These are phyloP conservation scores for Zygosaccharomyces pseudobailii DNA, from an alignment of 1,139 yeast species.

Conservation along the genomic window DNA sequence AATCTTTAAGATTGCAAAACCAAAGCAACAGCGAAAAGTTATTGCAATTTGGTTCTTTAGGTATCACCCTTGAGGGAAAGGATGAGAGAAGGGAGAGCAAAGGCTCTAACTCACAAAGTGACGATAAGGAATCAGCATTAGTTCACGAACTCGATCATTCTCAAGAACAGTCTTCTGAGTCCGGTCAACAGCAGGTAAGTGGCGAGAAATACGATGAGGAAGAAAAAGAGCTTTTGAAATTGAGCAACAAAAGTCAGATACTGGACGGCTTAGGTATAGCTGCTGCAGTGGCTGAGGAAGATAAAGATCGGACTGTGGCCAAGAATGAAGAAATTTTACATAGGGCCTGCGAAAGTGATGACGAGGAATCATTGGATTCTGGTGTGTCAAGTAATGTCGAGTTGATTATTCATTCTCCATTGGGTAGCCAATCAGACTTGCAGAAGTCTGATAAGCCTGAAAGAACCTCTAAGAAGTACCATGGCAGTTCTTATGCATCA, in stretches of 20 bases:
- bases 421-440: not conserved
- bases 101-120: not conserved
- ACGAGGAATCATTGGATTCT: slow-evolving; percentile 12
- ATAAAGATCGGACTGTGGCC: not conserved
- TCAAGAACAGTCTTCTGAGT: slow-evolving; percentile 14
- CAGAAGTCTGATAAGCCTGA: not conserved
- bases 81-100: not conserved
- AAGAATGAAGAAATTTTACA: not conserved
- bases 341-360: slow-evolving; percentile 3
- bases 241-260: slow-evolving; percentile 10
- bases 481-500: not conserved
- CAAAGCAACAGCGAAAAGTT: slow-evolving; percentile 10
- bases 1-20: slow-evolving; percentile 12
- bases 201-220: slow-evolving; percentile 12
- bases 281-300: slow-evolving; percentile 2
- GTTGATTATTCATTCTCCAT: slow-evolving; percentile 21
- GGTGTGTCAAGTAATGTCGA: slow-evolving; percentile 21
- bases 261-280: slow-evolving; percentile 9
- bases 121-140: slow-evolving; percentile 7
- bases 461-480: not conserved
- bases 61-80: slow-evolving; percentile 21
- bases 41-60: slow-evolving; percentile 24
- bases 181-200: slow-evolving; percentile 1
- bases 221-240: slow-evolving; percentile 9
- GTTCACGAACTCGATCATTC: slow-evolving; percentile 2